A percentile compares a stretch with the other conserved stretches of the same genome.
Evolutionary conservation across 1,284 basidiomycete genomes (phyloP).

Genomic region (Leccinum pachyderme): DNA sequence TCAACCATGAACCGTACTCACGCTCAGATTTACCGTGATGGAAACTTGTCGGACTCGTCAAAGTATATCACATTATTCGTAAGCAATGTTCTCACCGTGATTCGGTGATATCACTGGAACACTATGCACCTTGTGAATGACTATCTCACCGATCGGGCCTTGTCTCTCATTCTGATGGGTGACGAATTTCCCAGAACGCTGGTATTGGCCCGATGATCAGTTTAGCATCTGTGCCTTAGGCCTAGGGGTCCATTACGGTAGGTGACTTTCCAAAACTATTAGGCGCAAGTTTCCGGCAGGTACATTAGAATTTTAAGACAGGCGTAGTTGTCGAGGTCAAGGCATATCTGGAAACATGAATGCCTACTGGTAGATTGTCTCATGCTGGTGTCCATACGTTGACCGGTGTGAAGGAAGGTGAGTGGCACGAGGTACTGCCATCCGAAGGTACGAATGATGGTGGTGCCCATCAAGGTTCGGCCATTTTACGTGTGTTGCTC

Average conservation of each 20-base stretch:
- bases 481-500: neutral
- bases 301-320: neutral
- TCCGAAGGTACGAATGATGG: too few relatives aligned
- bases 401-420: neutral
- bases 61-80: neutral
- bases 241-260: neutral
- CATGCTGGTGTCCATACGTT: neutral
- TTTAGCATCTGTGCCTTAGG: neutral
- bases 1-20: neutral
- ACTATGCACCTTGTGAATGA: too few relatives aligned
- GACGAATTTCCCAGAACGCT: neutral
- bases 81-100: neutral
- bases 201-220: neutral
- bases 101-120: too few relatives aligned
- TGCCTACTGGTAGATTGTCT: neutral
- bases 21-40: neutral
- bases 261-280: neutral
- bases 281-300: neutral
- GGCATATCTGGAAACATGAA: neutral
- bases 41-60: too few relatives aligned
- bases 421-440: neutral
- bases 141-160: neutral
- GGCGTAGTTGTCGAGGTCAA: neutral
- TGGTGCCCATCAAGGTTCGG: neutral
- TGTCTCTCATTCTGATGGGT: neutral